Base-by-base conservation (phyloP, 768 basidiomycete genomes). In the Collybiopsis confluens region DNA sequence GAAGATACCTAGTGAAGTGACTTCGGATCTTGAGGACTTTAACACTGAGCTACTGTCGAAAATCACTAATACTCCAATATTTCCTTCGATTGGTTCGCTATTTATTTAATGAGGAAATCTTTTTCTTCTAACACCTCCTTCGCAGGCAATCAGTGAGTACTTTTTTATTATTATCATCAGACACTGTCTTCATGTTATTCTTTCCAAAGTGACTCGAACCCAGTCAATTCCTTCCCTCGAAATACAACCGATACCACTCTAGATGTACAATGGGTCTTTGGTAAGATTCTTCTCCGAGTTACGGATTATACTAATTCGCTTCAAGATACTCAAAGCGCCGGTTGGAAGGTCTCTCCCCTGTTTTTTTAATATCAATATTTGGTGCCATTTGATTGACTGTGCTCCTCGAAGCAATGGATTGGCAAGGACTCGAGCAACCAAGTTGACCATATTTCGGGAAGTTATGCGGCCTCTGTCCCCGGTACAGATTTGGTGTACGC, bases 191-290 rank as follows among this genome's bases (percentile, higher is more conserved):
- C n/a, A n/a, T n/a, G n/a, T 10, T 8, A 21, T 35, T 24, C 16
- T 35, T 16, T n/a, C n/a, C n/a, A 1, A 54, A 74, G 72, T 58
- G 73, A 75, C 54, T 60, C 69, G 18, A 64, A 68, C 1, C 73
- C 73, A 24, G 72, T 73, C 43, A 75, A 75, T 60, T 60, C 62
- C 20, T 75, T 75, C 61, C 68, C 73, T 5, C 68, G 71, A 4
- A 62, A 58, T 27, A 68, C 66, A 10, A 69, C 64, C 21, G 27
- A 55, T 2, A 60, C 62, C 8, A 44, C 56, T 9, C 54, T 59
- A 28, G 54, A 59, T 44, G 60, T 65, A 3, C 69, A 73, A 49
- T 76, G 66, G 63, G 68, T 69, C 0, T 73, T 70, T 53, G 61
- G 30, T 13, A 33, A 33, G 30, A 33, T 33, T 33, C 6, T 13